Conservation (phyloP, 2,329 filamentous ascomycete genomes). For the Myrmaecium sp. region DNA sequence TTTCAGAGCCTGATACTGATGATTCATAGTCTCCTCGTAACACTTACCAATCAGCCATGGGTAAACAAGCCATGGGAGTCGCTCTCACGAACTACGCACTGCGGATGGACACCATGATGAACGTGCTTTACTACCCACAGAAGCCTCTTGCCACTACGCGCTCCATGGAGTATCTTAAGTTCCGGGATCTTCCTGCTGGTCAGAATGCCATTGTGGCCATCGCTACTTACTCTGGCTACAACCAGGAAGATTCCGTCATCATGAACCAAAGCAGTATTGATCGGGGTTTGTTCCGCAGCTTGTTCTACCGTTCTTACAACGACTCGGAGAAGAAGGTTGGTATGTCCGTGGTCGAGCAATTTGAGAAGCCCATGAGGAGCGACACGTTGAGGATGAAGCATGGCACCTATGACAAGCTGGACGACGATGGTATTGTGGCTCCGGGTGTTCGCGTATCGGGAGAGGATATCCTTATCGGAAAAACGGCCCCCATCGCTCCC, state of each 20-base stretch:
- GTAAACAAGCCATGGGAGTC: conserved; percentile 99
- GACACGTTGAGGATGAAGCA: conserved; percentile 88
- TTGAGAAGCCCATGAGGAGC: conserved; percentile 81
- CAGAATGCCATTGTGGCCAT: conserved; percentile 99
- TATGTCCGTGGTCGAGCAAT: conserved; percentile 79
- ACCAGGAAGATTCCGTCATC: conserved; percentile 99
- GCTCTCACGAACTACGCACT: conserved; percentile 94
- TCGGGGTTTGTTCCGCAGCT: conserved; percentile 85
- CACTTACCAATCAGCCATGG: conserved; percentile 98
- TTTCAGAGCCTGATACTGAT: conserved; percentile 2
- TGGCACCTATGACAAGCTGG: conserved; percentile 92
- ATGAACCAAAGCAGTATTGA: conserved; percentile 99
- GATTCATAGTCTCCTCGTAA: conserved; percentile 71
- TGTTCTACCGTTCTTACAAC: conserved; percentile 96
- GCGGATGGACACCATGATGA: conserved; percentile 99
- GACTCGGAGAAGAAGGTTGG: conserved; percentile 95
- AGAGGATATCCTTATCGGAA: conserved; percentile 98
- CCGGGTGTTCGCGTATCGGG: conserved; percentile 90
- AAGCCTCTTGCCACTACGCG: conserved; percentile 91
- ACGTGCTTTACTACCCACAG: conserved; percentile 96
- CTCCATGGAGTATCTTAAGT: conserved; percentile 97
- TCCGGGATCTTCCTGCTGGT: conserved; percentile 88
- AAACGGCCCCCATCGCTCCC: conserved; percentile 85
- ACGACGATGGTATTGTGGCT: conserved; percentile 87
- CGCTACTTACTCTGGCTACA: conserved; percentile 93